These are phyloP conservation scores for Filosporella fistucella DNA, from an alignment of 495 filamentous ascomycete species.

Conservation along the genomic window DNA sequence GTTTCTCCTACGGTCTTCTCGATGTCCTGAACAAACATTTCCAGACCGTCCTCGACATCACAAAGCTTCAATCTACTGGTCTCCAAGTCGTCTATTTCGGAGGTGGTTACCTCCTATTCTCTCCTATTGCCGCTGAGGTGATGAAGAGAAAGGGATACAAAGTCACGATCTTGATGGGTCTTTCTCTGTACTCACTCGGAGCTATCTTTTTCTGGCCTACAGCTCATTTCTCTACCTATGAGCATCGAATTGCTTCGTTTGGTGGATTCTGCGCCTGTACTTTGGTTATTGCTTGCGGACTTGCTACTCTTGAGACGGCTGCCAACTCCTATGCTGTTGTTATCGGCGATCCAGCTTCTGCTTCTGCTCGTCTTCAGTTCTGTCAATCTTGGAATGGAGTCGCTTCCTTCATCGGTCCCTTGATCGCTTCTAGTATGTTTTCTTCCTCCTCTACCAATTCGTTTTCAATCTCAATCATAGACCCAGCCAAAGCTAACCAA, in stretches of 20 bases:
- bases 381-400: constrained; percentile 66
- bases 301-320: constrained; percentile 60
- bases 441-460: no score
- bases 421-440: constrained; percentile 63
- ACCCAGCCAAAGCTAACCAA: no score
- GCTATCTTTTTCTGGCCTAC: constrained; percentile 20
- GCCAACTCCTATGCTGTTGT: constrained; percentile 64
- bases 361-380: constrained; percentile 56
- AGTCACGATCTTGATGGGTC: constrained; percentile 30
- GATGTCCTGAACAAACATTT: constrained; percentile 65
- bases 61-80: constrained; percentile 31
- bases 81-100: constrained; percentile 38
- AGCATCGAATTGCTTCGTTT: constrained; percentile 40
- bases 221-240: constrained; percentile 16
- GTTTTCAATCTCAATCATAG: no score
- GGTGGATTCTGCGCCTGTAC: constrained; percentile 59
- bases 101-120: constrained; percentile 57
- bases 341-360: constrained; percentile 41
- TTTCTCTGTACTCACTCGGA: constrained; percentile 17
- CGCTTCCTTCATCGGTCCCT: constrained; percentile 62
- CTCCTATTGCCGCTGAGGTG: constrained; percentile 49
- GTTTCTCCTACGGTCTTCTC: constrained; percentile 80
- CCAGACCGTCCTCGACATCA: constrained; percentile 36
- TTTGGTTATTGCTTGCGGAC: constrained; percentile 61
- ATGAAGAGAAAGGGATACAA: constrained; percentile 36